Evolutionary conservation across 768 basidiomycete genomes (phyloP), one percentile per base, ranked within the genome.

Genomic region (Neoboletus subvelutipes): DNA sequence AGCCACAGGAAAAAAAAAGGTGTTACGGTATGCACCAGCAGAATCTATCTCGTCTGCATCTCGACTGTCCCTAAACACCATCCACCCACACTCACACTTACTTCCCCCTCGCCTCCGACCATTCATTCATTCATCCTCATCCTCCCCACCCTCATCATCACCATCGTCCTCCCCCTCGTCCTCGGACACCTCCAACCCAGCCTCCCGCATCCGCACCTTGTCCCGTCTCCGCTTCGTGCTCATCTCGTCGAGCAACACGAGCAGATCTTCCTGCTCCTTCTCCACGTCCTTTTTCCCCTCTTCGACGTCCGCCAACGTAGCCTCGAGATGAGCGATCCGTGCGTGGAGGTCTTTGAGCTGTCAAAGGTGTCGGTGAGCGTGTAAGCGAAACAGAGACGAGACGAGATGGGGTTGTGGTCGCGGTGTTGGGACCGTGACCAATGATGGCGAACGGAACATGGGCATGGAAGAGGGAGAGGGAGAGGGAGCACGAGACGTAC

Each of bases 241-340:
- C 59, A 97, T 77, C 74, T 98, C 97, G 66, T 98, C 97, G 4
- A 99, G 77, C 33, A 98, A 74, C 12, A 99, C 95, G 22, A 99
- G 77, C 47, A 98, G 71, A 72, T 99, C 96, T 69, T 98, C 96
- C 64, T 98, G 95, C 71, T 99, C 96, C 73, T 94, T 95, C 72
- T 97, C 94, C 24, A 86, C 83, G 10, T 97, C 94, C 62, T 83
- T 87, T 48, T 83, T 81, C 68, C 87, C 89, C 54, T 78, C 80
- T 62, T 88, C 82, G 10, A 85, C 77, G 1, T 73, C 74, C 42
- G 73, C 70, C 9, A 92, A 69, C 52, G 84, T 72, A 15, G 69
- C 63, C 28, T 81, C 74, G 22, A 90, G 67, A 5, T 71, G 67
- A 5, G 74, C 64, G 9, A 88, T 66, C 63, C 83, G 80, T 9